Conservation (phyloP, 1,284 basidiomycete genomes). For the Peniophora sp. region DNA sequence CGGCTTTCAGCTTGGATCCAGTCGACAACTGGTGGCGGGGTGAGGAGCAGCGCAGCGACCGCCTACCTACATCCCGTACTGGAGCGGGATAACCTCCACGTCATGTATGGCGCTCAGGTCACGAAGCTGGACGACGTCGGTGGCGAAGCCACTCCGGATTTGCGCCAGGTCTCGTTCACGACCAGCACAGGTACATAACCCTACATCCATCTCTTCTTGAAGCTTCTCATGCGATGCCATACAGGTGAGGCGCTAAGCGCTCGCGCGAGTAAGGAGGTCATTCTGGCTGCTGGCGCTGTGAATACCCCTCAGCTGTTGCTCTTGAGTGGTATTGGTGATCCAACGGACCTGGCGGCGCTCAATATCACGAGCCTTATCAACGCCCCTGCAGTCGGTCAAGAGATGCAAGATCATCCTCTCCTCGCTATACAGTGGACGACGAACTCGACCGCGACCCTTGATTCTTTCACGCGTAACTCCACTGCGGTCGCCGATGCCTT, state of each 20-base stretch:
- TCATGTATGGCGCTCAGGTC: conserved; percentile 22
- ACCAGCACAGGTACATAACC: neutral
- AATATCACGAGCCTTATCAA: conserved; percentile 11
- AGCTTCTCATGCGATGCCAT: neutral
- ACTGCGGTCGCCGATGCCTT: conserved; percentile 7
- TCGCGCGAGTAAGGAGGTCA: conserved; percentile 12
- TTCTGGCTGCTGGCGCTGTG: conserved; percentile 23
- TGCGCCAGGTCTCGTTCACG: conserved; percentile 7
- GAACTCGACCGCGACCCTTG: conserved; percentile 14
- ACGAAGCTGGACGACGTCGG: conserved; percentile 16
- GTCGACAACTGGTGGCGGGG: conserved; percentile 9
- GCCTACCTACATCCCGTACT: conserved; percentile 14
- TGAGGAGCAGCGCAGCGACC: conserved; percentile 12
- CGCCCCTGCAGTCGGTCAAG: conserved; percentile 25
- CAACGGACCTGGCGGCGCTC: neutral
- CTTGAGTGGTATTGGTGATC: conserved; percentile 26
- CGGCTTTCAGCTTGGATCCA: conserved; percentile 10
- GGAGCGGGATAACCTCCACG: conserved; percentile 18
- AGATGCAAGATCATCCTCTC: conserved; percentile 28
- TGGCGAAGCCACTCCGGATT: conserved; percentile 4
- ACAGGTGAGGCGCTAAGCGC: neutral
- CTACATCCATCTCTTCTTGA: neutral
- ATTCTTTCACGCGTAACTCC: conserved; percentile 11
- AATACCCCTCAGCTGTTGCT: conserved; percentile 26
- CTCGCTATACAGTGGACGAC: conserved; percentile 11